These are phyloP conservation scores for Thozetella sp. DNA, from an alignment of 495 filamentous ascomycete genomes.

Conservation along the genomic window DNA sequence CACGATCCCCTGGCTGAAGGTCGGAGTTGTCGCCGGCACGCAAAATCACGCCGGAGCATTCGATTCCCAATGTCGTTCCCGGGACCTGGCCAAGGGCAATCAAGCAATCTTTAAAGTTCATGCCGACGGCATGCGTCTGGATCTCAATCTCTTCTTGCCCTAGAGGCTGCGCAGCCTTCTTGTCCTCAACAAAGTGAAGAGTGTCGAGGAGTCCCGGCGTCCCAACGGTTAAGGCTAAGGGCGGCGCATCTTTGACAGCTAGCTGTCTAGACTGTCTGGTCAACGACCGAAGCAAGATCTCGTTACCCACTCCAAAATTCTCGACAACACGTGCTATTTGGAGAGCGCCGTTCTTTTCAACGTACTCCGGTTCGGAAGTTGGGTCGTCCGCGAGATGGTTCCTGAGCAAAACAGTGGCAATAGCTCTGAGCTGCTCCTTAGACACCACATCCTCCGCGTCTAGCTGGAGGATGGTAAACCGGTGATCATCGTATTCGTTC, in stretches of 20 bases:
- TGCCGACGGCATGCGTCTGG: slow-evolving; percentile 16
- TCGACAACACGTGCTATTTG: background rate
- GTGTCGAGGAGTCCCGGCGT: slow-evolving; percentile 40
- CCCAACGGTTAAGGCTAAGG: slow-evolving; percentile 16
- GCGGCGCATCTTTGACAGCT: background rate
- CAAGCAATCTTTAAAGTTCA: slow-evolving; percentile 35
- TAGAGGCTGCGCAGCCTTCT: background rate
- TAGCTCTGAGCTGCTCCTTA: background rate
- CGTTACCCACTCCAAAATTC: background rate
- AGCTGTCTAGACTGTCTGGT: too few species aligned
- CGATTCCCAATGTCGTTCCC: slow-evolving; percentile 24
- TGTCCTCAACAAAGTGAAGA: slow-evolving; percentile 36
- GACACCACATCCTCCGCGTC: background rate
- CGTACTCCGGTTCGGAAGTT: background rate
- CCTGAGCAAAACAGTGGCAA: background rate
- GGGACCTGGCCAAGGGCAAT: slow-evolving; percentile 26
- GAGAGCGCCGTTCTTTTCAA: background rate
- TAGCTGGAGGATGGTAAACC: background rate
- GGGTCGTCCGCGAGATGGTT: background rate
- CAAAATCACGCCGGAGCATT: slow-evolving; percentile 41
- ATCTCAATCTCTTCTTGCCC: slow-evolving; percentile 11
- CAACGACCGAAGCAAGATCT: background rate
- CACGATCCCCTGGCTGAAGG: slow-evolving; percentile 30
- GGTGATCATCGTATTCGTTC: background rate
- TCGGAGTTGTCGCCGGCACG: slow-evolving; percentile 34